Evolutionary conservation across 2,329 filamentous ascomycete genomes (phyloP).

Genomic region (Hypoxylon sp.): DNA sequence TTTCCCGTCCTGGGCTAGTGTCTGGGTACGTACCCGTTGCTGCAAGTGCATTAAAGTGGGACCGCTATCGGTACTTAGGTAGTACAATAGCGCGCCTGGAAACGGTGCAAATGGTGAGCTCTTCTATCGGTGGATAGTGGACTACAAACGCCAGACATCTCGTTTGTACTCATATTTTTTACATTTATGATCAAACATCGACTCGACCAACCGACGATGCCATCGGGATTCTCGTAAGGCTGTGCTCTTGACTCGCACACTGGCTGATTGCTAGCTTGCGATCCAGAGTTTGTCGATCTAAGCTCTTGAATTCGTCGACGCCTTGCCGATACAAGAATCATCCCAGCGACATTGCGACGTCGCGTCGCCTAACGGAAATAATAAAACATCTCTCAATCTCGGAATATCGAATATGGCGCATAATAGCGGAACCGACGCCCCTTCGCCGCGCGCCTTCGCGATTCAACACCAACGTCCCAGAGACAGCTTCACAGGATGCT

Average conservation of each 20-base stretch:
- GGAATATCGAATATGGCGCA: slow-evolving; percentile 21
- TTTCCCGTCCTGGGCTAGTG: neutral
- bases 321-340: neutral
- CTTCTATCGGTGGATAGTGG: too few species aligned
- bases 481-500: slow-evolving; percentile 83
- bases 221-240: slow-evolving; percentile 11
- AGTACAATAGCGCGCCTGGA: neutral
- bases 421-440: slow-evolving; percentile 49
- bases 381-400: neutral
- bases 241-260: slow-evolving; percentile 18
- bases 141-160: too few species aligned
- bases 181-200: neutral
- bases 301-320: slow-evolving; percentile 17
- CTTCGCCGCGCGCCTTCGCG: slow-evolving; percentile 68
- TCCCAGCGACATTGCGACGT: slow-evolving; percentile 20
- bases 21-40: neutral
- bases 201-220: slow-evolving; percentile 18
- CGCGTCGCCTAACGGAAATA: neutral
- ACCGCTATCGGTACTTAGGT: neutral
- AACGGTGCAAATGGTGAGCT: too few species aligned
- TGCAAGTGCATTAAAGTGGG: neutral
- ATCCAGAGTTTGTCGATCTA: slow-evolving; percentile 19
- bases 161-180: neutral
- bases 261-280: slow-evolving; percentile 31
- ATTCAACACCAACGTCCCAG: slow-evolving; percentile 66